phyloP scores from a whole-genome alignment of 805 yeast genomes.

The Suhomyces sp. region DNA sequence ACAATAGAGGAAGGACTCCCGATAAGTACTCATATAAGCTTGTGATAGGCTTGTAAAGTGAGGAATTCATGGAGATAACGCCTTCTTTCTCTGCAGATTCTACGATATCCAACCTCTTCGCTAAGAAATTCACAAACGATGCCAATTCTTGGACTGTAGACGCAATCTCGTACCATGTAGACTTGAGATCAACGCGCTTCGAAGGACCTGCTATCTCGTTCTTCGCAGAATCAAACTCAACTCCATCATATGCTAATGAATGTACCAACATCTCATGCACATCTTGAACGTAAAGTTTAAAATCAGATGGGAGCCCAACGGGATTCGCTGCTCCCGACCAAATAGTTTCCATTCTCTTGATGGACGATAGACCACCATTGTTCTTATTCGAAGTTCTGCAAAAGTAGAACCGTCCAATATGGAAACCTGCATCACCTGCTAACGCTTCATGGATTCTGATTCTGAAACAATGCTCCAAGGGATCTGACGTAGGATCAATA shows the following conservation, averaged over 20 bases:
- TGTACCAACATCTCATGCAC: constrained; percentile 32
- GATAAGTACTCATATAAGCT: constrained; percentile 31
- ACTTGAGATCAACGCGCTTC: too few relatives aligned
- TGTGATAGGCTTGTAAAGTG: constrained; percentile 24
- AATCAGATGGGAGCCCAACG: constrained; percentile 18
- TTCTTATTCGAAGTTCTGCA: constrained; percentile 34
- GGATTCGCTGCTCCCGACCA: constrained; percentile 15
- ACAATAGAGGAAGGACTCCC: constrained; percentile 27
- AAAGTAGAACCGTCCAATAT: constrained; percentile 40
- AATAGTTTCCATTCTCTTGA: constrained; percentile 31
- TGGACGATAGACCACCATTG: constrained; percentile 37
- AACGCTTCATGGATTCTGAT: constrained; percentile 35
- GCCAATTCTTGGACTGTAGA: constrained; percentile 26
- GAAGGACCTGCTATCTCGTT: constrained; percentile 27
- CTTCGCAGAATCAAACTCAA: constrained; percentile 35
- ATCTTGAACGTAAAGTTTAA: constrained; percentile 44
- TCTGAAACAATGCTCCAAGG: constrained; percentile 31
- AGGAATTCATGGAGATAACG: constrained; percentile 16
- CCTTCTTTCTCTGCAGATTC: constrained; percentile 4
- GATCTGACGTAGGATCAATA: constrained; percentile 41
- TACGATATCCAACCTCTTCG: constrained; percentile 19
- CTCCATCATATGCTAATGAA: constrained; percentile 28
- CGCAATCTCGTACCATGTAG: constrained; percentile 43
- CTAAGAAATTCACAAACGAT: constrained; percentile 25
- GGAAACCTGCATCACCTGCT: constrained; percentile 41